Conservation (phyloP, 2,329 filamentous ascomycete genomes). For the Sarocladium kiliense region DNA sequence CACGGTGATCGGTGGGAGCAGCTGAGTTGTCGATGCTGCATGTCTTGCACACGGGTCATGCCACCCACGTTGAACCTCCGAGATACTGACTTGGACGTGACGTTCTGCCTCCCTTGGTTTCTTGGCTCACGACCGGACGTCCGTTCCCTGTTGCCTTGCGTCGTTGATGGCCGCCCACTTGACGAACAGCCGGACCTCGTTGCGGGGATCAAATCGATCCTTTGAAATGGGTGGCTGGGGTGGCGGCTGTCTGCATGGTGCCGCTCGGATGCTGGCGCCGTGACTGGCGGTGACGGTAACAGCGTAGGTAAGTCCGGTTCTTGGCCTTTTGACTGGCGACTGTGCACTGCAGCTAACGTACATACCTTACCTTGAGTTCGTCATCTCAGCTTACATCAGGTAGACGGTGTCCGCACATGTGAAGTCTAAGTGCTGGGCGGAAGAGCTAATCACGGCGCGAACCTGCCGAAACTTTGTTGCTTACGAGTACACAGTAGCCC, state of each 20-base stretch:
- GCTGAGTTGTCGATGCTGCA: neutral
- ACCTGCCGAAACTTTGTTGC: constrained; percentile 1
- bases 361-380: neutral
- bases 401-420: neutral
- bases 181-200: neutral
- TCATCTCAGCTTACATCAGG: too few species aligned
- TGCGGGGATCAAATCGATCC: neutral
- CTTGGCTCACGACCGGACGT: constrained; percentile 1
- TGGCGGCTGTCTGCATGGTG: neutral
- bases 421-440: neutral
- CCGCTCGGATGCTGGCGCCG: neutral
- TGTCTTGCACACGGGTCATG: neutral
- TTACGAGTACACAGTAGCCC: too few species aligned
- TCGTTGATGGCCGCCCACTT: neutral
- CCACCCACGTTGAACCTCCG: neutral
- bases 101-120: neutral
- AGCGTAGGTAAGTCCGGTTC: neutral
- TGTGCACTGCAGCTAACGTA: neutral
- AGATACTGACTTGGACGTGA: neutral
- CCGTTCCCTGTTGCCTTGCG: neutral
- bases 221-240: neutral
- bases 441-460: constrained; percentile 1
- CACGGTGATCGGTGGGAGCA: neutral
- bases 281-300: neutral
- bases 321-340: neutral